Base-by-base conservation (phyloP, 1,284 basidiomycete genomes). In the Ceratobasidium sp. region DNA sequence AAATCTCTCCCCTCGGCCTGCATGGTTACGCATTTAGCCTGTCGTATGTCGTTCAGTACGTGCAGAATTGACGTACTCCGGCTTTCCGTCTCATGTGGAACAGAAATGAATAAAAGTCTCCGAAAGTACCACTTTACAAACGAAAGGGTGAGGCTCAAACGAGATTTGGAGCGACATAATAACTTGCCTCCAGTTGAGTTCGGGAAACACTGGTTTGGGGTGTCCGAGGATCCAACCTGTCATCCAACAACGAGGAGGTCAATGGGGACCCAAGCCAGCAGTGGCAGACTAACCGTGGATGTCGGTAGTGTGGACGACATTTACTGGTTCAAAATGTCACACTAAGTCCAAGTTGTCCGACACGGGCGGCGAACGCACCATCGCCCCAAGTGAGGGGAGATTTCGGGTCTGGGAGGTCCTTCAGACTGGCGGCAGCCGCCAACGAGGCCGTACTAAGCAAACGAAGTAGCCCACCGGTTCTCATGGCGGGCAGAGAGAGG, bases 161-260 rank as follows among this genome's bases (percentile, higher is more conserved):
- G n/a, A 10, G 10, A 12, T 27, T n/a, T 23, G 18, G 38, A 44
- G 18, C 18, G 27, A 38, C 2, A 5, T n/a, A 20, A 41, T 12
- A 27, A 68, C 46, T 38, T 23, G 38, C 68, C 52, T 70, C 35
- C 54, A 70, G 38, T 54, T 70, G 20, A 41, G 30, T n/a, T 70
- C 68, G 52, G 68, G 68, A 14, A 38, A 57, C 18, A 57, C 27
- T 10, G 30, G 18, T 33, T 70, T 70, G 0, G 52, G 38, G 27
- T 70, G 68, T n/a, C 68, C 68, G 20, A 44, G 20, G 7, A 70
- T 70, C 68, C 68, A 70, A 5, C 68, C 68, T 70, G n/a, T 12
- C 38, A 27, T 57, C 6, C 18, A 33, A 16, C 14, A 2, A 4
- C 18, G 0, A 46, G 16, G 1, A 44, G 16, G 16, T 70, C 23